Base-by-base conservation (phyloP, 2,329 filamentous ascomycete species). In the Aspergillus pseudoterreus region DNA sequence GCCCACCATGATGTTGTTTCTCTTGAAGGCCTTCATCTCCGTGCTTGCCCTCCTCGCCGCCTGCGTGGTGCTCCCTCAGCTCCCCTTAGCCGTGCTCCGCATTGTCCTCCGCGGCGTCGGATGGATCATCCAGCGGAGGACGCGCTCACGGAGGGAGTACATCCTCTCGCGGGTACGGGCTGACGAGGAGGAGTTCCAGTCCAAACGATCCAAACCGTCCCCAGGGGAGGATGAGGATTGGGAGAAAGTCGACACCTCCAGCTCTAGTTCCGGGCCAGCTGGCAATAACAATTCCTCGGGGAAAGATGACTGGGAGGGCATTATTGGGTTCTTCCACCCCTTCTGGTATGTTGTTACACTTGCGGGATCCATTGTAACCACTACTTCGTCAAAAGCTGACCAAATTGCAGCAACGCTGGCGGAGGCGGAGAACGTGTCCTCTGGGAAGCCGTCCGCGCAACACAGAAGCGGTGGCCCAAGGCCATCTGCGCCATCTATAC, bases 241-340 rank as follows among this genome's bases (percentile, higher is more conserved):
- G 85, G 85, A 89, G 68, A 85, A 84, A 62, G 78, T 90, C 21
- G 82, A 86, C 53, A 72, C 76, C 33, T 72, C 78, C 62, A 76
- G 76, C 30, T 70, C 78, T 63, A 75, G 68, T 56, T 70, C 69
- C 64, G 75, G 74, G 36, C 72, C 61, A 56, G 55, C 68, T 44
- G 72, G 74, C 21, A 66, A 69, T 44, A 77, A 75, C 57, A 76
- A 70, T 43, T 27, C 22, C 15, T 43, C 27, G 10, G 71, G 71
- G 33, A 77, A 80, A 52, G 76, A 80, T 58, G 79, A 87, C 43
- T 96, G 89, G 88, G 79, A 85, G 55, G 92, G 92, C 30, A 84
- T 96, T 48, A 83, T 97, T 56, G 94, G 90, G 43, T 97, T 99
- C 79, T 96, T 99, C 68, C 94, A 99, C 71, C 94, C 94, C 1